Base-by-base conservation (phyloP, 805 yeast species). In the Candida hispaniensis region DNA sequence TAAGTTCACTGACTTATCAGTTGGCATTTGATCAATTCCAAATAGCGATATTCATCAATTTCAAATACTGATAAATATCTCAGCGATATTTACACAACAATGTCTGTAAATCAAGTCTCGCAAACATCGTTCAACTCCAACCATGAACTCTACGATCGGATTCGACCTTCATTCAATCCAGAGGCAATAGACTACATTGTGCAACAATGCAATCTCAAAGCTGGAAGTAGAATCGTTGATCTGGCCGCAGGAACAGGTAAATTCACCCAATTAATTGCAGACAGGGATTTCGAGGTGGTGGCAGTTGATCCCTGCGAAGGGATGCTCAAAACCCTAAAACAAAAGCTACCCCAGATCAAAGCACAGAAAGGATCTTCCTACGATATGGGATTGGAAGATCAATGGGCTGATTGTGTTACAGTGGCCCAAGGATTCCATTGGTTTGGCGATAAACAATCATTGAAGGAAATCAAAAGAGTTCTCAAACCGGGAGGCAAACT, bases 341-440 rank as follows among this genome's bases (percentile, higher is more conserved):
- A 43, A 29, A 67, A 69, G 38, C 67, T 66, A 44, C 79, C 79
- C 2, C 43, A 51, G 3, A 42, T 70, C 6, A 47, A 55, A 15
- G 41, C 55, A 14, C 40, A 51, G 7, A 47, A 50, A 18, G 74
- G 71, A 0, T 57, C 68, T 5, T 60, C 70, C 13, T 67, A 67
- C 44, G 43, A 54, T 1, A 46, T 71, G n/a, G 75, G 77, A 1
- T 41, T 64, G 1, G 56, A 51, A 2, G 69, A 63, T 39, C 43
- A 50, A 17, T 52, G 67, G 0, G 59, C 62, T 13, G 79, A 73
- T 49, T 63, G 66, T 0, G 54, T 74, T 2, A 55, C 71, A 7
- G 52, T 68, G 7, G 78, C 79, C 0, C 79, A 74, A 45, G 80
- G 71, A 0, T 74, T 68, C 49, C 80, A 74, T 44, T 74, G 80